A percentile compares a stretch with the other conserved stretches of the same genome.
Evolutionary conservation across 352 stramenopile species (phyloP).

Genomic region (Pythium inflatum): DNA sequence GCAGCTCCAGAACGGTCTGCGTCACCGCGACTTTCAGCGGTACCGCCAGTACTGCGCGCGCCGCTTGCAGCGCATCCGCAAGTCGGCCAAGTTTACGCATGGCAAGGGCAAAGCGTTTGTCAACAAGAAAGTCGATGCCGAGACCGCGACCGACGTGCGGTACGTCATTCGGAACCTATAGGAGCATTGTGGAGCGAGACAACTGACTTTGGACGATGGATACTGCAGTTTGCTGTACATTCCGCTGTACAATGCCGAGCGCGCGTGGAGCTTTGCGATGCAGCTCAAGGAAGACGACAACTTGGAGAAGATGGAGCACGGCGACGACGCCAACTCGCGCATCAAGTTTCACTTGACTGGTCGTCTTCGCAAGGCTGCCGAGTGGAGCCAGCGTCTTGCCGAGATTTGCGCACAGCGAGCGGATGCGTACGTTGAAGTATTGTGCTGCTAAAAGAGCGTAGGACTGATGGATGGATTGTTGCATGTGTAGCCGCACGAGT

Average conservation of each 20-base stretch:
- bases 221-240: constrained; percentile 71
- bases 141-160: constrained; percentile 70
- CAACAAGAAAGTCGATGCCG: constrained; percentile 84
- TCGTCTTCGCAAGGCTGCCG: constrained; percentile 84
- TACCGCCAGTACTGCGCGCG: constrained; percentile 92
- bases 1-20: constrained; percentile 90
- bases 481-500: constrained; percentile 66
- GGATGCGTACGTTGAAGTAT: constrained; percentile 66
- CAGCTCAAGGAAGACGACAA: constrained; percentile 90
- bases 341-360: constrained; percentile 90
- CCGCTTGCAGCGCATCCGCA: constrained; percentile 85
- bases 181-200: too few species aligned
- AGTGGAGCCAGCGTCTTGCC: constrained; percentile 86
- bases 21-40: constrained; percentile 90
- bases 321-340: constrained; percentile 83
- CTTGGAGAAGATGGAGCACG: constrained; percentile 83
- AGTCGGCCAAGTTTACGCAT: constrained; percentile 88
- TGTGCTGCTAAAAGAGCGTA: not conserved
- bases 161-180: too few species aligned
- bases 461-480: too few species aligned
- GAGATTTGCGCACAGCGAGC: constrained; percentile 75
- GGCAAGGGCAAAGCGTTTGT: constrained; percentile 86
- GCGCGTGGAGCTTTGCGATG: constrained; percentile 92
- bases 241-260: constrained; percentile 90
- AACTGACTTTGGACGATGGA: too few species aligned